Evolutionary conservation across 306 rosid genomes (phyloP).

Genomic region (Vigna nakashimae): DNA sequence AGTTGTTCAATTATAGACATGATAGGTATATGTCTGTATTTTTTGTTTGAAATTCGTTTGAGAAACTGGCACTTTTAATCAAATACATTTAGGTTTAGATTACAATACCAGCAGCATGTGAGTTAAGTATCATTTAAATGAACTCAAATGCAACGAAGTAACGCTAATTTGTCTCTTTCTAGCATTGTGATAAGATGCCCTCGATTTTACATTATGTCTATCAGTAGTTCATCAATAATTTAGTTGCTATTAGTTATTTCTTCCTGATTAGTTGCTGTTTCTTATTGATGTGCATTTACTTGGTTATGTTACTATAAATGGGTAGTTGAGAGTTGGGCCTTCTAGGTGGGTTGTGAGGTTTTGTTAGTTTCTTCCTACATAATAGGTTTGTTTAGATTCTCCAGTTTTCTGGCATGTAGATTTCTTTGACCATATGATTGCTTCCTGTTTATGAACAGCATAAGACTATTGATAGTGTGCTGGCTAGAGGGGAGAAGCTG

Average conservation of each 20-base stretch:
- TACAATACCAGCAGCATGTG: conserved; percentile 5
- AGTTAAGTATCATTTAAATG: not conserved
- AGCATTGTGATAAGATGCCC: not conserved
- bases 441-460: conserved; percentile 66
- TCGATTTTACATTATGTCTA: conserved; percentile 19
- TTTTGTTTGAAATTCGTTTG: conserved; percentile 8
- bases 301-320: conserved; percentile 8
- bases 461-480: conserved; percentile 96
- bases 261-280: conserved; percentile 23
- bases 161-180: conserved; percentile 22
- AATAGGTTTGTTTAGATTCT: conserved; percentile 26
- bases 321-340: conserved; percentile 1
- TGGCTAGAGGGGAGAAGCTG: conserved; percentile 94
- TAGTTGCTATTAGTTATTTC: conserved; percentile 5
- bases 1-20: not conserved
- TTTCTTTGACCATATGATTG: conserved; percentile 36
- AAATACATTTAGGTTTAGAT: conserved; percentile 21
- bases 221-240: not conserved
- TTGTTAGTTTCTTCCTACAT: conserved; percentile 18
- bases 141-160: conserved; percentile 1
- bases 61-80: conserved; percentile 10
- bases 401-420: conserved; percentile 23
- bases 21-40: not conserved
- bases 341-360: conserved; percentile 15
- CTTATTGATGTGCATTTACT: conserved; percentile 21